Evolutionary conservation across 768 basidiomycete genomes (phyloP).

Genomic region (Russula ochroleuca): DNA sequence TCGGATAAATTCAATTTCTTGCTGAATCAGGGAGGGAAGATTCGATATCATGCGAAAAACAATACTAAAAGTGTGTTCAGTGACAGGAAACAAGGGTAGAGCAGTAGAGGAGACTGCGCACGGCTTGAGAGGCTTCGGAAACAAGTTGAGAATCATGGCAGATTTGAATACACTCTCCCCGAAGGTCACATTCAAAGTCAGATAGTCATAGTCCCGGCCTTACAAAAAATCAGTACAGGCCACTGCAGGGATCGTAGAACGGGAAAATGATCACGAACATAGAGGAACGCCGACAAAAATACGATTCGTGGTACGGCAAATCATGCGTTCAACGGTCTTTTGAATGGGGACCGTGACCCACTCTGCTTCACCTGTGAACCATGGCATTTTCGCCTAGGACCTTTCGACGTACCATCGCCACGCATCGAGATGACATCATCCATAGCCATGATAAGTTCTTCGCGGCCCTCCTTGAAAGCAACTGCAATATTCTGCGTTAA

Average conservation of each 20-base stretch:
- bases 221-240: neutral
- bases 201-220: conserved; percentile 45
- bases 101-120: conserved; percentile 30
- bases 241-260: neutral
- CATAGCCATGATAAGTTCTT: too few species aligned
- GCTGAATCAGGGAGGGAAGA: too few species aligned
- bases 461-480: too few species aligned
- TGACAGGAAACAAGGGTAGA: too few species aligned
- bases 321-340: conserved; percentile 20
- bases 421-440: too few species aligned
- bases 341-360: conserved; percentile 35
- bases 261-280: conserved; percentile 29
- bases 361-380: conserved; percentile 29
- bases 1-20: too few species aligned
- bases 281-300: conserved; percentile 29
- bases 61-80: too few species aligned
- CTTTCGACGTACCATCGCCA: too few species aligned
- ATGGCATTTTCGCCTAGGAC: too few species aligned
- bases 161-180: conserved; percentile 37
- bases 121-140: conserved; percentile 45
- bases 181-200: conserved; percentile 24
- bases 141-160: conserved; percentile 35
- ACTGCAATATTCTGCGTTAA: too few species aligned
- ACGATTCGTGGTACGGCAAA: too few species aligned
- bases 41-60: too few species aligned